Evolutionary conservation across 2,329 filamentous ascomycete species (phyloP), one percentile per base, ranked within the genome.

Genomic region (Zasmidium citrigriseum): DNA sequence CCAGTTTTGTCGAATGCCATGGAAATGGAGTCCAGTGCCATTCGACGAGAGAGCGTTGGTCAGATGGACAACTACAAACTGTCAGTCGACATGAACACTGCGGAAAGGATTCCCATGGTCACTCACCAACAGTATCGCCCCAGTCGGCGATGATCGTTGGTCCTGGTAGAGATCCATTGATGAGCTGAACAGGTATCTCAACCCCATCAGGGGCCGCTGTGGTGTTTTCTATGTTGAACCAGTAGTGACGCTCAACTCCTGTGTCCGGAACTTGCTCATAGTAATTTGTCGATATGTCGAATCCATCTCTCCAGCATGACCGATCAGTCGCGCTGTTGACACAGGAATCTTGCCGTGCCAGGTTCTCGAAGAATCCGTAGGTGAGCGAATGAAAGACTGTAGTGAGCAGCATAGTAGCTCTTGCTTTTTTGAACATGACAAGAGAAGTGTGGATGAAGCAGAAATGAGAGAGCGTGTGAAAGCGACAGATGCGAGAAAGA

Each of bases 1-100:
- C 63, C 79, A 80, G 60, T 70, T 80, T 59, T 77, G 77, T 25
- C 80, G 69, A 9, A 82, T 66, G 25, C 80, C 80, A 57, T 83
- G 80, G 75, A 77, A 82, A 62, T 82, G 80, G 45, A 82, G 73
- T 12, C 76, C 69, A 16, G 79, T 82, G 38, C 79, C 80, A 55
- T 82, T 81, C 27, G 71, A 63, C 4, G 46, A 41, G 2, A 78
- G 70, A 18, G 66, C 72, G 49, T 78, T 67, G 27, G 72, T 75
- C 3, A 76, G 68, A 50, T 54, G 49, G n/a, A 64, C 47, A n/a
- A 27, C 47, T 2, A 67, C 46, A 3, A 18, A 7, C 9, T n/a
- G 7, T 5, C 44, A 7, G 5, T 18, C 9, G 20, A 7, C 7
- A 10, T 21, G 44, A n/a, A 9, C 16, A 46, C 5, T 7, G 44